Percentiles rank a stretch among this genome's conserved stretches.
These are phyloP conservation scores for Populus ilicifolia DNA, from an alignment of 345 rosid species.

Conservation along the genomic window DNA sequence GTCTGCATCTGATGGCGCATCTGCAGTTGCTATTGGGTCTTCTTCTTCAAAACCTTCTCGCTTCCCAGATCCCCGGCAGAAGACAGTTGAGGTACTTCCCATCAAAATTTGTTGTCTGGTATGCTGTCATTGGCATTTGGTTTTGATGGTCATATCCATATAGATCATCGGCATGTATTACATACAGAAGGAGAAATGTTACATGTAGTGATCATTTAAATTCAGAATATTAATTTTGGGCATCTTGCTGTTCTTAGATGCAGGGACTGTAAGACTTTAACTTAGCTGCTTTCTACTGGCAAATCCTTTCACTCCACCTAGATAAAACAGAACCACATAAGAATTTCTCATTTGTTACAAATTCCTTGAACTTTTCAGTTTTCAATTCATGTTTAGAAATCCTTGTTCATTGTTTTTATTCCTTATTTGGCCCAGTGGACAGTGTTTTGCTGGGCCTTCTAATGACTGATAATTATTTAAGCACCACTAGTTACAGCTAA, in stretches of 20 bases:
- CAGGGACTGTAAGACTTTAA: not conserved
- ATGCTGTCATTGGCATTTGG: not conserved
- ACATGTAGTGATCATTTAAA: not conserved
- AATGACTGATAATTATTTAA: not conserved
- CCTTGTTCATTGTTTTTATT: not conserved
- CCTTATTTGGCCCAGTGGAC: not conserved
- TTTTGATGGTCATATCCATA: not conserved
- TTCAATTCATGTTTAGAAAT: not conserved
- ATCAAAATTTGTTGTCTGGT: not conserved
- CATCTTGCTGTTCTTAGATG: not conserved
- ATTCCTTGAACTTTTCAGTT: not conserved
- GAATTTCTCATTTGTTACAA: not conserved
- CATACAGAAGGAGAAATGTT: not conserved
- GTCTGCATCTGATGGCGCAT: constrained; percentile 31
- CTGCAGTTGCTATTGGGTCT: constrained; percentile 30
- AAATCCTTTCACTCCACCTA: not conserved
- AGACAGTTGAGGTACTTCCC: constrained; percentile 21
- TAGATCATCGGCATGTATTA: not conserved
- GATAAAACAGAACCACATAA: not conserved
- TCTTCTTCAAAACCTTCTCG: constrained; percentile 25
- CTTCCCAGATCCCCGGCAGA: constrained; percentile 20
- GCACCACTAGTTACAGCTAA: not conserved
- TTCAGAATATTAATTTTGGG: not conserved
- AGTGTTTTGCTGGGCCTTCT: not conserved
- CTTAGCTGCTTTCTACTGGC: not conserved